Conservation (phyloP, 1,284 basidiomycete species). For the Puccinia horiana region DNA sequence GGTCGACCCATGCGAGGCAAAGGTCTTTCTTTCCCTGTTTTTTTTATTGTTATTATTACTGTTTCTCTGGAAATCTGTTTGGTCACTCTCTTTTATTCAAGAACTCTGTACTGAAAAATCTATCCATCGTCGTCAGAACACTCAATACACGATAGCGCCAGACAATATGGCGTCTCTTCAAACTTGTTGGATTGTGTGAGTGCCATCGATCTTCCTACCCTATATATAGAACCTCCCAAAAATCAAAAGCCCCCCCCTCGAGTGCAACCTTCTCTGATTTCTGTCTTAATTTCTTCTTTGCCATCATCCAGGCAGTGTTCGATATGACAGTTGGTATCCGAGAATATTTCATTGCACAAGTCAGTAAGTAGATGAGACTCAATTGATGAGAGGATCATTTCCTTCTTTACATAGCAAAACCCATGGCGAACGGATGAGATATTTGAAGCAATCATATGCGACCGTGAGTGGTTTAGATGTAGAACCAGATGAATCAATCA, state of each 20-base stretch:
- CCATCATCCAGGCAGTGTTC: slow-evolving; percentile 28
- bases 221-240: too few species aligned
- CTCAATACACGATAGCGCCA: slow-evolving; percentile 75
- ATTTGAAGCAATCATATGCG: slow-evolving; percentile 92
- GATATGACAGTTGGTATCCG: slow-evolving; percentile 41
- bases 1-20: slow-evolving; percentile 95
- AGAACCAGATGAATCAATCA: background rate
- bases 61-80: background rate
- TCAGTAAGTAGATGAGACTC: background rate
- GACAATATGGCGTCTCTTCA: slow-evolving; percentile 76
- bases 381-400: background rate
- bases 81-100: background rate
- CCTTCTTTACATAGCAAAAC: slow-evolving; percentile 61
- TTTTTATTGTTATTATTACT: background rate
- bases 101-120: background rate
- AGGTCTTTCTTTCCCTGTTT: too few species aligned
- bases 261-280: background rate
- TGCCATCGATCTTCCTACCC: slow-evolving; percentile 60
- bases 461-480: slow-evolving; percentile 63
- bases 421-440: slow-evolving; percentile 84
- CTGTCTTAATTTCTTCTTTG: background rate
- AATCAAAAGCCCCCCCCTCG: background rate
- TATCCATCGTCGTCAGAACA: slow-evolving; percentile 59
- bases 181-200: slow-evolving; percentile 81
- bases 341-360: background rate